These are phyloP conservation scores for Prinsepia uniflora DNA, from an alignment of 306 rosid genomes.

Conservation along the genomic window DNA sequence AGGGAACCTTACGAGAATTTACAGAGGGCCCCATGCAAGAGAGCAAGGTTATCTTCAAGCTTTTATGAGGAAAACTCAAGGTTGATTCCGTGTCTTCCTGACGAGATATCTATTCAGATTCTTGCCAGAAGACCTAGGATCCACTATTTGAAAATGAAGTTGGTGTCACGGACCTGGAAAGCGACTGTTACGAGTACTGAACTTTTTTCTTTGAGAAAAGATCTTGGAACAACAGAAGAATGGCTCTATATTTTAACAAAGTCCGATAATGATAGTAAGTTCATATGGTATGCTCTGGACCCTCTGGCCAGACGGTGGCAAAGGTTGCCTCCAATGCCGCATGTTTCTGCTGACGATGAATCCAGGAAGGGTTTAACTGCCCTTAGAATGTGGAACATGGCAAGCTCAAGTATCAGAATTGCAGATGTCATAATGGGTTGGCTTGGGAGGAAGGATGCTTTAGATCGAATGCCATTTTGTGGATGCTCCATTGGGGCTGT, in stretches of 20 bases:
- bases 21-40: conserved; percentile 50
- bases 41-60: conserved; percentile 56
- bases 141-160: conserved; percentile 49
- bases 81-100: conserved; percentile 81
- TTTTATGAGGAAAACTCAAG: conserved; percentile 60
- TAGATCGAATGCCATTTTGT: conserved; percentile 73
- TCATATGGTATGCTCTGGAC: conserved; percentile 74
- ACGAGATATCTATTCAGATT: conserved; percentile 84
- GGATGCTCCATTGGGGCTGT: conserved; percentile 87
- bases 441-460: conserved; percentile 71
- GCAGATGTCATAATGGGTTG: conserved; percentile 72
- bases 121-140: conserved; percentile 82
- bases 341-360: conserved; percentile 48
- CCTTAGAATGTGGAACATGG: conserved; percentile 76
- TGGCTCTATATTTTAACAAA: conserved; percentile 82
- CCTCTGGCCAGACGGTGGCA: conserved; percentile 75
- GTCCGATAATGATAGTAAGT: conserved; percentile 47
- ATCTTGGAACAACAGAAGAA: conserved; percentile 77
- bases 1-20: conserved; percentile 34
- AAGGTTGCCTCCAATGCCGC: conserved; percentile 77
- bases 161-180: conserved; percentile 78
- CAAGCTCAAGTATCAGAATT: conserved; percentile 59
- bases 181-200: conserved; percentile 49
- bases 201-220: conserved; percentile 64
- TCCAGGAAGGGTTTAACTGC: conserved; percentile 49